These are phyloP conservation scores for Aurinia saxatilis DNA, from an alignment of 345 rosid species.

Conservation along the genomic window DNA sequence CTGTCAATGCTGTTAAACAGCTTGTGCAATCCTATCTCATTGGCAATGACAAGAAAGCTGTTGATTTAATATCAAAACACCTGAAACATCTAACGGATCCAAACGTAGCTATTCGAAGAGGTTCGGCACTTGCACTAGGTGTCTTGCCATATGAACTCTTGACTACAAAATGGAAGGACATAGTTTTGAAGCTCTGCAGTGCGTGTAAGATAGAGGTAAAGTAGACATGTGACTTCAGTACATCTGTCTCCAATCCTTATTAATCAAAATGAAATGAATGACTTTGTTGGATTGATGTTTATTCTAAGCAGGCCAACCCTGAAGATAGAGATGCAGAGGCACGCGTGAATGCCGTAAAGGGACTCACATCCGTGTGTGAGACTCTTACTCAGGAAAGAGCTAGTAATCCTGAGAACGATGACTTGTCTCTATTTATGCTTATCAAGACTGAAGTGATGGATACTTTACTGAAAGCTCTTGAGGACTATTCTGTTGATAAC, in stretches of 20 bases:
- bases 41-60: constrained; percentile 28
- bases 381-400: constrained; percentile 47
- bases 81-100: constrained; percentile 60
- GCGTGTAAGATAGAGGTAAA: constrained; percentile 77
- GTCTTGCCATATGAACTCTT: constrained; percentile 67
- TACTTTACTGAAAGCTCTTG: constrained; percentile 72
- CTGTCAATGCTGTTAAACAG: constrained; percentile 68
- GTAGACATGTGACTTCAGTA: constrained; percentile 2
- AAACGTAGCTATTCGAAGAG: constrained; percentile 88
- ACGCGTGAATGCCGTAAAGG: constrained; percentile 85
- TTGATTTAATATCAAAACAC: constrained; percentile 50
- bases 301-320: constrained; percentile 54
- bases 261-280: constrained; percentile 4
- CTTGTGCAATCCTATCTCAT: constrained; percentile 51
- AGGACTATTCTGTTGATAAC: constrained; percentile 91
- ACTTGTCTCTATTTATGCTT: constrained; percentile 42
- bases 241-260: neutral
- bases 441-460: constrained; percentile 80
- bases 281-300: constrained; percentile 10
- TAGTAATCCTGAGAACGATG: constrained; percentile 33
- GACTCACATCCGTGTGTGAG: constrained; percentile 76
- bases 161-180: constrained; percentile 56
- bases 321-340: constrained; percentile 98
- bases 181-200: constrained; percentile 60
- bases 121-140: constrained; percentile 82